A percentile compares a stretch with the other conserved stretches of the same genome.
These are phyloP conservation scores for Lactarius hatsudake DNA, from an alignment of 768 basidiomycete species.

Conservation along the genomic window DNA sequence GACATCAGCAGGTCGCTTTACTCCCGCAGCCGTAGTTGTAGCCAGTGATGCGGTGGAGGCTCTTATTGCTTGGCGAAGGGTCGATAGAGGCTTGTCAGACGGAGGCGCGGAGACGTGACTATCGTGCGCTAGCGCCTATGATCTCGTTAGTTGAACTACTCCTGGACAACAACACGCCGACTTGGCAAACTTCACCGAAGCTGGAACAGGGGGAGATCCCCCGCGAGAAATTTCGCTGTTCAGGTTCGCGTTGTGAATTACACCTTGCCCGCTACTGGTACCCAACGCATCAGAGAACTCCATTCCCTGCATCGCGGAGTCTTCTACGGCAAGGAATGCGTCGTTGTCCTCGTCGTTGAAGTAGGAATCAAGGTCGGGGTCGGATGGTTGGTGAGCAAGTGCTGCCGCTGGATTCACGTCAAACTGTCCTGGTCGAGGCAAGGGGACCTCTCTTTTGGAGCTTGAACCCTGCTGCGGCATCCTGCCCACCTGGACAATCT, in stretches of 20 bases:
- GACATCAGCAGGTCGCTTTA: constrained; percentile 23
- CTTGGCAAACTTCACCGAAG: constrained; percentile 6
- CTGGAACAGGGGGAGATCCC: neutral
- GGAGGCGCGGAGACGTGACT: neutral
- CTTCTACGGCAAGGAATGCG: constrained; percentile 10
- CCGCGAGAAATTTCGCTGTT: constrained; percentile 2
- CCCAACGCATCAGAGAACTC: neutral
- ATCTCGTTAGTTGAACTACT: neutral
- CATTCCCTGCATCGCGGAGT: neutral
- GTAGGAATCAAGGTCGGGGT: constrained; percentile 28
- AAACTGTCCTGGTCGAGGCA: neutral
- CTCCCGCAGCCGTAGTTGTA: neutral
- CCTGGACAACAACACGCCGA: neutral
- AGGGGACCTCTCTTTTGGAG: neutral
- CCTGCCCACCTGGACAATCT: neutral
- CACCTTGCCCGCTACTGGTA: neutral
- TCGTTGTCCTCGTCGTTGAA: constrained; percentile 25
- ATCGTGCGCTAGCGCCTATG: constrained; percentile 3
- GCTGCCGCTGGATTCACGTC: neutral
- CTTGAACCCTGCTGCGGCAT: constrained; percentile 6
- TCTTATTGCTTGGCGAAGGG: constrained; percentile 16
- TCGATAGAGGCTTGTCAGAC: neutral
- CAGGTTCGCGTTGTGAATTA: neutral
- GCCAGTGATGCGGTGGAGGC: neutral
- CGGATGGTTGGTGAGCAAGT: constrained; percentile 3